Conservation (phyloP, 257 asterid genomes). For the Plantago ovata region DNA sequence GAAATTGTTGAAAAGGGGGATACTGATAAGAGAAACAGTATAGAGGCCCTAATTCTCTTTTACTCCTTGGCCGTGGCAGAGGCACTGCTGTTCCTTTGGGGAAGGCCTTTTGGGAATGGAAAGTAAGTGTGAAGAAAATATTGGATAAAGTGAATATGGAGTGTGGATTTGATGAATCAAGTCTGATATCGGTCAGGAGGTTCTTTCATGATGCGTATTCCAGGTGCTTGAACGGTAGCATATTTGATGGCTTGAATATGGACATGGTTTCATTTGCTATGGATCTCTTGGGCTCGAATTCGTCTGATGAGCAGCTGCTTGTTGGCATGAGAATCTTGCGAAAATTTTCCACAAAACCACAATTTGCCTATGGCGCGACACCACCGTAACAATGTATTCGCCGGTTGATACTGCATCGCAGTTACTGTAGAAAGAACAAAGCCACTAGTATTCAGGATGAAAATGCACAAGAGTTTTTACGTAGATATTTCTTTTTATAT, state of each 20-base stretch:
- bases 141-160: slow-evolving; percentile 61
- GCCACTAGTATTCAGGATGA: no score
- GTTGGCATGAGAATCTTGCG: slow-evolving; percentile 69
- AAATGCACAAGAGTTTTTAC: no score
- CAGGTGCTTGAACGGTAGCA: slow-evolving; percentile 68
- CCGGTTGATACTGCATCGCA: slow-evolving; percentile 58
- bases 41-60: slow-evolving; percentile 66
- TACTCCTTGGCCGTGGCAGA: slow-evolving; percentile 80
- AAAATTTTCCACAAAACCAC: slow-evolving; percentile 39
- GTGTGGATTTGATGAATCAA: slow-evolving; percentile 71
- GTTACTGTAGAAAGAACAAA: slow-evolving; percentile 37
- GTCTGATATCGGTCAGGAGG: slow-evolving; percentile 57
- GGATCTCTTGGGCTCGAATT: slow-evolving; percentile 72
- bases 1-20: slow-evolving; percentile 57
- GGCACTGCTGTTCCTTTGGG: slow-evolving; percentile 76
- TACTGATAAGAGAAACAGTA: slow-evolving; percentile 58
- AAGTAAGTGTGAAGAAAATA: slow-evolving; percentile 40
- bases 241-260: slow-evolving; percentile 89
- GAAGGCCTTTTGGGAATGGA: slow-evolving; percentile 95
- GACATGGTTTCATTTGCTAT: slow-evolving; percentile 83
- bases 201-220: slow-evolving; percentile 92
- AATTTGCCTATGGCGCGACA: slow-evolving; percentile 58
- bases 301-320: slow-evolving; percentile 87
- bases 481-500: no score
- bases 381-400: slow-evolving; percentile 41